phyloP scores from a whole-genome alignment of 2,329 filamentous ascomycete species.

The Fusarium stilboides region DNA sequence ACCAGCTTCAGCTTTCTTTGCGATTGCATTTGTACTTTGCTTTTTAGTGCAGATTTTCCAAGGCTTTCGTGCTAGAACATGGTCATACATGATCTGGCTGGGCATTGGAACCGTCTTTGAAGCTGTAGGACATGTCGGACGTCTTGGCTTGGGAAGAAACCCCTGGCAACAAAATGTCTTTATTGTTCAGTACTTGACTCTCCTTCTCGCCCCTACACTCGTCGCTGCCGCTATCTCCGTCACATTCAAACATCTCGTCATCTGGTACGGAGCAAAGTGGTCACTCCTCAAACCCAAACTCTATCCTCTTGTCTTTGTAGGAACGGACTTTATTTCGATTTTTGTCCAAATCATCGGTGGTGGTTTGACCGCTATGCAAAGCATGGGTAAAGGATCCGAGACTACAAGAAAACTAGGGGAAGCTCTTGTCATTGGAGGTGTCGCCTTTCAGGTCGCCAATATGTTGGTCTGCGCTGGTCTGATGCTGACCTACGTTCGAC shows the following conservation, averaged over 20 bases:
- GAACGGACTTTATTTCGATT: conserved; percentile 62
- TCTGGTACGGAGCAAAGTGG: conserved; percentile 59
- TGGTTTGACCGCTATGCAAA: conserved; percentile 29
- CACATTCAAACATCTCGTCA: conserved; percentile 62
- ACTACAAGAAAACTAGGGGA: conserved; percentile 29
- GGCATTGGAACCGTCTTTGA: conserved; percentile 59
- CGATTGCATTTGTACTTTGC: conserved; percentile 54
- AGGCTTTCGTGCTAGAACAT: conserved; percentile 55
- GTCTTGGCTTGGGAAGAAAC: conserved; percentile 57
- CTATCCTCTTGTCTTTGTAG: conserved; percentile 67
- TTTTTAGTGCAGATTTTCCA: conserved; percentile 53
- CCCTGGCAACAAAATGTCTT: conserved; percentile 59
- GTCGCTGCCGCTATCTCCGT: conserved; percentile 63
- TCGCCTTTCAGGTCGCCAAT: conserved; percentile 49
- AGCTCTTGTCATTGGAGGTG: conserved; percentile 44
- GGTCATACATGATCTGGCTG: conserved; percentile 56
- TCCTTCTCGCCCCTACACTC: conserved; percentile 61
- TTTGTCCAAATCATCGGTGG: conserved; percentile 46
- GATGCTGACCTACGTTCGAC: conserved; percentile 35
- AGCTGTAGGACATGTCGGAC: conserved; percentile 59
- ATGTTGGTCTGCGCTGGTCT: conserved; percentile 45
- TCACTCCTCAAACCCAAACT: conserved; percentile 59
- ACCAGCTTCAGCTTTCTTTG: conserved; percentile 51
- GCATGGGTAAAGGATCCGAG: conserved; percentile 24
- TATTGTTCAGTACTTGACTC: conserved; percentile 58